These are phyloP conservation scores for Brassica balearica DNA, from an alignment of 441 rosid genomes.

Conservation along the genomic window DNA sequence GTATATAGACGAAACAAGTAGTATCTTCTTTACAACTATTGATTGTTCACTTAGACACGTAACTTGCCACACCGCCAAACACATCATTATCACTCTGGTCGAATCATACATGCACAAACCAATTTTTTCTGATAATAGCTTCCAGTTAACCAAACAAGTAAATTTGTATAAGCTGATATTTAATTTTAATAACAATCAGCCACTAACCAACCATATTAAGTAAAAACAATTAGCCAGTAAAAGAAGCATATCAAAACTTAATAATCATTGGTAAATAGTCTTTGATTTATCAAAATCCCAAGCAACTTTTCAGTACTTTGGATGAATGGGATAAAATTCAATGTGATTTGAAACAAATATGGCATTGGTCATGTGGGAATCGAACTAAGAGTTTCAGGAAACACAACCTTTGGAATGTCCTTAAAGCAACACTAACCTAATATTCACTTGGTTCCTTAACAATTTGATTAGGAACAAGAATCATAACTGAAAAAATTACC, in stretches of 20 bases:
- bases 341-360: not conserved
- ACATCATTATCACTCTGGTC: conserved; percentile 42
- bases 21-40: conserved; percentile 18
- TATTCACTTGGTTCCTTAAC: not conserved
- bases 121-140: not conserved
- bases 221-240: not conserved
- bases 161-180: not conserved
- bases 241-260: conserved; percentile 6
- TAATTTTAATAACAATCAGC: not conserved
- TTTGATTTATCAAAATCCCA: not conserved
- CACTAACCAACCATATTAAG: not conserved
- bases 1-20: conserved; percentile 16
- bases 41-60: conserved; percentile 40
- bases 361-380: not conserved
- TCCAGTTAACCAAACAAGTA: conserved; percentile 12
- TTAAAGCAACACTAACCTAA: not conserved
- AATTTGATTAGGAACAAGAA: not conserved
- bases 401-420: not conserved
- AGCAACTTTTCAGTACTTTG: not conserved
- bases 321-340: not conserved
- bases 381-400: not conserved
- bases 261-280: not conserved
- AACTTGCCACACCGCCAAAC: conserved; percentile 41
- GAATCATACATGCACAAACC: not conserved
- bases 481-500: not conserved